phyloP scores from a whole-genome alignment of 257 asterid genomes.

The Euphrasia confusa region DNA sequence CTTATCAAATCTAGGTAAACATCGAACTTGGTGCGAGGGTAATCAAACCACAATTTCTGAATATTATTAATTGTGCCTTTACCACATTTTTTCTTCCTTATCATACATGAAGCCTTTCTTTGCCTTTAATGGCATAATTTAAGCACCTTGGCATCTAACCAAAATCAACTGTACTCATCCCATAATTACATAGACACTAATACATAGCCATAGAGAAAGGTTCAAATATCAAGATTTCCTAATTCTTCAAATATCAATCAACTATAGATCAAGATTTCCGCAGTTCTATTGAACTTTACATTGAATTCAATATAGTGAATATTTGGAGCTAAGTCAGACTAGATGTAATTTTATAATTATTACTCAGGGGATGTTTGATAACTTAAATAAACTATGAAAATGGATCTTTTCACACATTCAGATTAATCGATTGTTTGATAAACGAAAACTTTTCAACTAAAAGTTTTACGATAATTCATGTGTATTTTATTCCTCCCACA shows the following conservation, averaged over 20 bases:
- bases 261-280: neutral
- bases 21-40: neutral
- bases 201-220: neutral
- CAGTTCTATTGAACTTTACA: neutral
- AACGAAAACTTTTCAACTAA: too few relatives aligned
- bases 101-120: neutral
- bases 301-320: neutral
- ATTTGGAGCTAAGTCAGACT: neutral
- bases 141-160: neutral
- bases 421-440: too few relatives aligned
- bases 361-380: too few relatives aligned
- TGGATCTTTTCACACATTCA: too few relatives aligned
- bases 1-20: too few relatives aligned
- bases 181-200: neutral
- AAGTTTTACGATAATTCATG: too few relatives aligned
- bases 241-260: slow-evolving; percentile 1
- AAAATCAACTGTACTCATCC: neutral
- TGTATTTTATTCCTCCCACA: too few relatives aligned
- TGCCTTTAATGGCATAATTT: neutral
- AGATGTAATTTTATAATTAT: too few relatives aligned
- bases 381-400: too few relatives aligned
- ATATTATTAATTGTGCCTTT: neutral
- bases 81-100: neutral
- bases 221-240: too few relatives aligned
- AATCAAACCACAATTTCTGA: neutral